Evolutionary conservation across 768 basidiomycete genomes (phyloP).

Genomic region (Lactarius trivialis): DNA sequence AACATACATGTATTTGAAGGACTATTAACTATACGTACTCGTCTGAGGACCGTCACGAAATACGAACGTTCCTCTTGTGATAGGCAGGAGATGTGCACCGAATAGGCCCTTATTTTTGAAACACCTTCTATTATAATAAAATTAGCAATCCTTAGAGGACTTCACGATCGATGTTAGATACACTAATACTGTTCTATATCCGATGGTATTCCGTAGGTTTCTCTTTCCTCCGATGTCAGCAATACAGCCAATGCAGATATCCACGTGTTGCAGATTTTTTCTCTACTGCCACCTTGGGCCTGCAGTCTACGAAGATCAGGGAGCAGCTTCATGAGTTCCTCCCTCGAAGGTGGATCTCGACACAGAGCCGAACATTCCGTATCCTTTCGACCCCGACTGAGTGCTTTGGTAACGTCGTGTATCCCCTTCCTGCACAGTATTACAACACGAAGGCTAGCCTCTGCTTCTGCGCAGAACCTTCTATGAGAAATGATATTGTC

Average conservation of each 20-base stretch:
- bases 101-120: not conserved
- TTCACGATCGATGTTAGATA: not conserved
- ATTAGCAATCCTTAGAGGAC: not conserved
- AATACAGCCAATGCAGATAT: conserved; percentile 1
- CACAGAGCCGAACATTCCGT: not conserved
- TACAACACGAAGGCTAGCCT: not conserved
- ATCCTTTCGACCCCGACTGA: not conserved
- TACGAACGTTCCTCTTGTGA: too few relatives aligned
- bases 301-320: not conserved
- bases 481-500: not conserved
- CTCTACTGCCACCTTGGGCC: not conserved
- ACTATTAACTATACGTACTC: not conserved
- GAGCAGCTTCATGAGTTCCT: not conserved
- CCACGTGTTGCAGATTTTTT: not conserved
- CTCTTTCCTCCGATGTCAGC: not conserved
- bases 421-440: not conserved
- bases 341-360: not conserved
- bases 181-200: not conserved
- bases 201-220: not conserved
- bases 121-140: not conserved
- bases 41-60: not conserved
- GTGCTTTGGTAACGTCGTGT: not conserved
- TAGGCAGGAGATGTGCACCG: not conserved
- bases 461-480: not conserved
- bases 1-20: too few relatives aligned